phyloP scores from a whole-genome alignment of 2,329 filamentous ascomycete genomes.

The Lasiodiplodia theobromae region DNA sequence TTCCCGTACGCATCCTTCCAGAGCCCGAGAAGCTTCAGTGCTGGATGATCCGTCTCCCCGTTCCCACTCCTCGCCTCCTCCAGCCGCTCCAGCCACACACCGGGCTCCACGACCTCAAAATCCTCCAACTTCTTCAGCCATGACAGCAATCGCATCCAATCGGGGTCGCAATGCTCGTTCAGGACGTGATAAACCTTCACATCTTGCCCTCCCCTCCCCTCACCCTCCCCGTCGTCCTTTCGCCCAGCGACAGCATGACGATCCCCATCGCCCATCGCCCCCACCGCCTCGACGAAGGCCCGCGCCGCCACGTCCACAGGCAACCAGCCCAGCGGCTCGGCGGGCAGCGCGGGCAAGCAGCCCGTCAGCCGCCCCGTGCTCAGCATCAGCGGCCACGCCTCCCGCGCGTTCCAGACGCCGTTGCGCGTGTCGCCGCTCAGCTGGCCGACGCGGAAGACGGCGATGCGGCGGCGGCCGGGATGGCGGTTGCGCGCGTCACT shows the following conservation, averaged over 20 bases:
- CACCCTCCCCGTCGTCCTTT: conserved; percentile 4
- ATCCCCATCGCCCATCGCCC: conserved; percentile 8
- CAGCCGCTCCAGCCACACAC: conserved; percentile 53
- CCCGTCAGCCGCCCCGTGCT: conserved; percentile 41
- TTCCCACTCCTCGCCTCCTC: conserved; percentile 34
- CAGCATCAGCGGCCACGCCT: conserved; percentile 47
- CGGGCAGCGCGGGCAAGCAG: conserved; percentile 40
- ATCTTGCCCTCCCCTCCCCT: background rate
- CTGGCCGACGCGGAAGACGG: conserved; percentile 50
- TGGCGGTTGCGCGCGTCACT: conserved; percentile 42
- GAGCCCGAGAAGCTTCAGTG: conserved; percentile 56
- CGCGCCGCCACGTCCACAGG: conserved; percentile 50
- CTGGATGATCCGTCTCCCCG: conserved; percentile 48
- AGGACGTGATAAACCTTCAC: conserved; percentile 57
- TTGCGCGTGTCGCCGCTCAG: conserved; percentile 45
- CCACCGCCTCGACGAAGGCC: conserved; percentile 48
- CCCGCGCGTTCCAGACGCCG: conserved; percentile 43
- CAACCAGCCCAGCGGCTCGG: conserved; percentile 43
- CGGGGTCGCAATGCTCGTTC: conserved; percentile 53
- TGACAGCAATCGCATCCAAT: conserved; percentile 56
- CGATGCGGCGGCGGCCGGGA: conserved; percentile 39
- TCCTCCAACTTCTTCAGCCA: conserved; percentile 50
- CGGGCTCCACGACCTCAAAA: conserved; percentile 52
- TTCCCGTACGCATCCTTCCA: conserved; percentile 51
- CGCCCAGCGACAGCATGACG: background rate